These are phyloP conservation scores for Neoboletus subvelutipes DNA, from an alignment of 768 basidiomycete species.

Conservation along the genomic window DNA sequence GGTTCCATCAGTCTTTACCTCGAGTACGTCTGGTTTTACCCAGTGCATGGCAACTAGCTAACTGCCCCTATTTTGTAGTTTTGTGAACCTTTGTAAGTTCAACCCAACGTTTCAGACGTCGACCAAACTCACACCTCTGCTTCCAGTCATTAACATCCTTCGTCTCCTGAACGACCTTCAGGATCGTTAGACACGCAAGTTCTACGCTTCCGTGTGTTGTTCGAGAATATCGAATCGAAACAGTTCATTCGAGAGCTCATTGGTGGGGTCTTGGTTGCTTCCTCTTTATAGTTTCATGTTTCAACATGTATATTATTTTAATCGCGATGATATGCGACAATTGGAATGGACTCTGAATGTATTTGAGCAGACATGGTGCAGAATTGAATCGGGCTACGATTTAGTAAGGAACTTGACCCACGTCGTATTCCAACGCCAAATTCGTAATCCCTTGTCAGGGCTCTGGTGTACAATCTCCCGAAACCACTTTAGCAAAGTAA, in stretches of 20 bases:
- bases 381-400: neutral
- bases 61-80: constrained; percentile 43
- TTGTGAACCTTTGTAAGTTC: constrained; percentile 81
- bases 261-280: neutral
- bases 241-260: neutral
- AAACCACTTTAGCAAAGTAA: no score
- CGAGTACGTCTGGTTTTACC: constrained; percentile 55
- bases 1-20: constrained; percentile 92
- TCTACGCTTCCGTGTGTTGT: neutral
- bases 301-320: constrained; percentile 24
- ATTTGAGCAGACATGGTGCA: neutral
- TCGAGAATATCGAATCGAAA: neutral
- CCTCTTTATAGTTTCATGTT: constrained; percentile 9
- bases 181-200: constrained; percentile 34
- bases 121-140: neutral
- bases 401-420: neutral
- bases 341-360: constrained; percentile 5
- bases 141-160: constrained; percentile 77
- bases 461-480: neutral
- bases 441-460: neutral
- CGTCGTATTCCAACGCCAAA: neutral
- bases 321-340: neutral
- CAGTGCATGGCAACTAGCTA: constrained; percentile 3
- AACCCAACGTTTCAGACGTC: neutral
- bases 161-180: constrained; percentile 67